Conservation (phyloP, 257 asterid genomes). For the Cordia subcordata region DNA sequence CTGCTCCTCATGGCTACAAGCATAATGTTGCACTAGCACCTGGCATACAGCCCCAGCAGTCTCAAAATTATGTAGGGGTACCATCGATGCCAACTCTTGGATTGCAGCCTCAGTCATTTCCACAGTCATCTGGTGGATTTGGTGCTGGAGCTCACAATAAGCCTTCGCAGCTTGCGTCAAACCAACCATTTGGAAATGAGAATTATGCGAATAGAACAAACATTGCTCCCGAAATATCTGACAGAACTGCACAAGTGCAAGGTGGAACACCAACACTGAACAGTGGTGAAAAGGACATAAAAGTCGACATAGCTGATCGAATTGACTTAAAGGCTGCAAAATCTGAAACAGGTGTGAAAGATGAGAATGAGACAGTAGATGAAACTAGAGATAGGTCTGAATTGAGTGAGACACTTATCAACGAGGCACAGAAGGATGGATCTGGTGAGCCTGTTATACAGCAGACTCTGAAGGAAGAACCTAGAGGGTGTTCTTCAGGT, state of each 20-base stretch:
- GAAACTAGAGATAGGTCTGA: constrained; percentile 15
- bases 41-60: constrained; percentile 42
- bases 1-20: constrained; percentile 21
- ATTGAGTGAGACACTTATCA: constrained; percentile 13
- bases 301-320: constrained; percentile 27
- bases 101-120: constrained; percentile 36
- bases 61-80: constrained; percentile 42
- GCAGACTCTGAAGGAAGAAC: constrained; percentile 35
- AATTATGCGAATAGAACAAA: constrained; percentile 23
- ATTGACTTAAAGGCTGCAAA: constrained; percentile 26
- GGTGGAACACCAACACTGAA: constrained; percentile 36
- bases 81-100: constrained; percentile 51
- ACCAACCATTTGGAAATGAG: constrained; percentile 32
- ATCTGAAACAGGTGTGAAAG: constrained; percentile 15
- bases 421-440: constrained; percentile 30
- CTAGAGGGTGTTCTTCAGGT: constrained; percentile 23
- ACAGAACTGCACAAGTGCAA: constrained; percentile 19
- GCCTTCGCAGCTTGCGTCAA: constrained; percentile 37
- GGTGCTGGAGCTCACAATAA: constrained; percentile 35
- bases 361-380: constrained; percentile 18
- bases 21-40: constrained; percentile 31
- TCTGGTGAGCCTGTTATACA: constrained; percentile 36
- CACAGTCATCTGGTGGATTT: constrained; percentile 39
- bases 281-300: constrained; percentile 28
- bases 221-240: constrained; percentile 6